Conservation (phyloP, 2,329 filamentous ascomycete species). For the Penicillium sumatraense region DNA sequence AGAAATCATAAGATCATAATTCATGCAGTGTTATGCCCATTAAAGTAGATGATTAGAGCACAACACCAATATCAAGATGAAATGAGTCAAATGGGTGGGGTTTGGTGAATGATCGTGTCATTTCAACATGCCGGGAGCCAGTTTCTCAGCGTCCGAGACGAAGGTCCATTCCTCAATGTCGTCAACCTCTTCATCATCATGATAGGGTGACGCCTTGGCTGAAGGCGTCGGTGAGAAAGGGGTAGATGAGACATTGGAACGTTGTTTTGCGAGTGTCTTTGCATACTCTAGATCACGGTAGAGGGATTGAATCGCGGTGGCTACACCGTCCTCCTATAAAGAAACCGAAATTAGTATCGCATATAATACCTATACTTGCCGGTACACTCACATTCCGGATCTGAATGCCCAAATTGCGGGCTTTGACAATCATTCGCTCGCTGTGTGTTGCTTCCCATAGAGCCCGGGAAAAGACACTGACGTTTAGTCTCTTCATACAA, state of each 20-base stretch:
- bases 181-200: conserved; percentile 58
- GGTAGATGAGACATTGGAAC: conserved; percentile 40
- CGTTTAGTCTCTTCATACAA: conserved; percentile 85
- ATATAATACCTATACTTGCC: not conserved
- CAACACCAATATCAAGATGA: not conserved
- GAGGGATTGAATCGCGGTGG: conserved; percentile 84
- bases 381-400: conserved; percentile 74
- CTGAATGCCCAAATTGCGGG: conserved; percentile 77
- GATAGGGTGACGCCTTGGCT: conserved; percentile 43
- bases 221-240: conserved; percentile 39
- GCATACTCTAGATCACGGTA: conserved; percentile 96
- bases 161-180: conserved; percentile 91
- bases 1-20: not conserved
- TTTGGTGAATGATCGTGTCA: conserved; percentile 3
- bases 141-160: conserved; percentile 50
- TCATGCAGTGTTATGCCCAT: not conserved
- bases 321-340: conserved; percentile 82
- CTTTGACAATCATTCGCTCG: conserved; percentile 89
- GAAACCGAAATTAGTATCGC: conserved; percentile 2
- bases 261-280: conserved; percentile 75
- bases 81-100: not conserved
- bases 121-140: conserved; percentile 20
- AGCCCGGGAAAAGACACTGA: conserved; percentile 80
- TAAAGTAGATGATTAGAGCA: not conserved
- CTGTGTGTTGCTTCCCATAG: conserved; percentile 91